Percentiles rank a stretch among this genome's conserved stretches.
Conservation (phyloP, 768 basidiomycete species). For the Podaxis rugospora region DNA sequence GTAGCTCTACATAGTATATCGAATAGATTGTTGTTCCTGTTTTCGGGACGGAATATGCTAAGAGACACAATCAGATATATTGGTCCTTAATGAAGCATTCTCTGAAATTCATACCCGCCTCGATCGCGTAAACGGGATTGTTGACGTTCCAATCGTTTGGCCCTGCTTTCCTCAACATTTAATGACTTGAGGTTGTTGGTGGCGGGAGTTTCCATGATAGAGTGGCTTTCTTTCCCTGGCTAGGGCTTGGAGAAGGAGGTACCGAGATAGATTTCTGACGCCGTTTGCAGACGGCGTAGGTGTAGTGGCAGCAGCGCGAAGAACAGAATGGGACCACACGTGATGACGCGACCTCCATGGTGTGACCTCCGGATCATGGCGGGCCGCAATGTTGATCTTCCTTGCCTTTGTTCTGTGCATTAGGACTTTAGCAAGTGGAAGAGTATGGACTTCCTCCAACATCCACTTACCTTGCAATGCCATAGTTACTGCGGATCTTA, state of each 20-base stretch:
- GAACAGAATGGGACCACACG: background rate
- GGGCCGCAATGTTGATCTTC: background rate
- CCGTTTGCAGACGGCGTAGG: background rate
- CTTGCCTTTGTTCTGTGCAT: no score
- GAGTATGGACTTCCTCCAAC: no score
- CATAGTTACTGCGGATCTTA: no score
- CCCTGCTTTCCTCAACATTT: conserved; percentile 56
- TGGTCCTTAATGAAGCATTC: background rate
- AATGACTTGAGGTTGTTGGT: background rate
- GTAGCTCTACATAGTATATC: conserved; percentile 37
- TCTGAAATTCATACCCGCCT: conserved; percentile 47
- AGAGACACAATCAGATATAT: background rate
- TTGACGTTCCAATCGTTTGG: conserved; percentile 55
- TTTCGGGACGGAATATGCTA: conserved; percentile 53
- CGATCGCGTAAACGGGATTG: conserved; percentile 67
- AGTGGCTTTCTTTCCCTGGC: background rate
- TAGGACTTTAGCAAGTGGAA: no score
- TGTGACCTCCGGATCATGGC: background rate
- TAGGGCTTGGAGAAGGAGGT: background rate
- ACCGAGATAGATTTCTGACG: background rate
- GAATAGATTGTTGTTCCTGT: conserved; percentile 38
- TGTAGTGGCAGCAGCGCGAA: background rate
- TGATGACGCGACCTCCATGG: background rate
- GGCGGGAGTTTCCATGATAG: background rate
- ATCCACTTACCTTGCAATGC: no score